Conservation (phyloP, 2,329 filamentous ascomycete genomes). For the Fusarium buxicola region DNA sequence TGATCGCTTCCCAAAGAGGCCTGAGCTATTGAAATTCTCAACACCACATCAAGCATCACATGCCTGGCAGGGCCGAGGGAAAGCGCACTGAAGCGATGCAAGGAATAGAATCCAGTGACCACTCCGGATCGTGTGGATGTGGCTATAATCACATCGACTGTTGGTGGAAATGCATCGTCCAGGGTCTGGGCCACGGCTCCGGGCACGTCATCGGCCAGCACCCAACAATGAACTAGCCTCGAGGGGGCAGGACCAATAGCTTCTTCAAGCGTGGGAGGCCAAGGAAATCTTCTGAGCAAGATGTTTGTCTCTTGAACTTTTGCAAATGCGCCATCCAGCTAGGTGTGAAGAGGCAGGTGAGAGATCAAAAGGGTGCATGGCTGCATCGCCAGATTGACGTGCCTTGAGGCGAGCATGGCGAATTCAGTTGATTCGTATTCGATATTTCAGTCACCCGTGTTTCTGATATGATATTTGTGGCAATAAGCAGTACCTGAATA, state of each 20-base stretch:
- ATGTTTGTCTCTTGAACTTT: conserved; percentile 14
- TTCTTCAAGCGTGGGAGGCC: conserved; percentile 1
- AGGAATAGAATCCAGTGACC: background rate
- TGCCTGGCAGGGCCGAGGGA: conserved; percentile 9
- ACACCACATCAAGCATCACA: background rate
- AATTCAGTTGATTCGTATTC: conserved; percentile 1
- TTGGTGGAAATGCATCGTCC: background rate
- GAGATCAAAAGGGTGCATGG: background rate
- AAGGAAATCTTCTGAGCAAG: conserved; percentile 2
- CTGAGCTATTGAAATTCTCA: conserved; percentile 2
- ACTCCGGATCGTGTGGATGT: background rate
- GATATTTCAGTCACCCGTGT: background rate
- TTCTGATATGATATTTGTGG: background rate
- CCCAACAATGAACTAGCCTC: conserved; percentile 28
- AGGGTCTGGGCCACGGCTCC: conserved; percentile 17
- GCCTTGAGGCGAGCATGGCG: conserved; percentile 25
- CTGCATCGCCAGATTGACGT: conserved; percentile 15
- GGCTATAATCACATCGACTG: conserved; percentile 2
- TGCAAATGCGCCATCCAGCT: conserved; percentile 10
- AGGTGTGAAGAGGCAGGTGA: conserved; percentile 35
- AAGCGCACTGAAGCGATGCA: conserved; percentile 20
- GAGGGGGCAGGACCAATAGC: conserved; percentile 8
- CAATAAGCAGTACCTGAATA: background rate
- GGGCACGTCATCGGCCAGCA: conserved; percentile 34
- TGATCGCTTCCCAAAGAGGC: too few species aligned